Percentiles rank a stretch among this genome's conserved stretches.
Evolutionary conservation across 805 yeast species (phyloP).

Genomic region (Nakazawaea ambrosiae): DNA sequence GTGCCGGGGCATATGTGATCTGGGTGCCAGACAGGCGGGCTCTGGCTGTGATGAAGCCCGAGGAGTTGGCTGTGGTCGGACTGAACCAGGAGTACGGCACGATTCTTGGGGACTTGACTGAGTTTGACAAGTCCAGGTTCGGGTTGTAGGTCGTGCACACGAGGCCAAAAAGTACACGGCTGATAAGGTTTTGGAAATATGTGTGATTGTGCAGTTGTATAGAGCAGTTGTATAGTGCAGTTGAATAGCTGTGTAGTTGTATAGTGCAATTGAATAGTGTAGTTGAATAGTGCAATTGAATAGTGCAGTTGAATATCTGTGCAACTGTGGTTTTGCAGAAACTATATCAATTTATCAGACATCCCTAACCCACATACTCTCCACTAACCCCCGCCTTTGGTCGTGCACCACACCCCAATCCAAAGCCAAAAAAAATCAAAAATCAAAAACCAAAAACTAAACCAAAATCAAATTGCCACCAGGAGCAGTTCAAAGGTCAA

Average conservation of each 20-base stretch:
- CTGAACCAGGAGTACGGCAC: slow-evolving; percentile 41
- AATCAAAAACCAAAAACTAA: not conserved
- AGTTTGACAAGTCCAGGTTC: slow-evolving; percentile 44
- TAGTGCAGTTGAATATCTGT: no score
- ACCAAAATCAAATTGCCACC: slow-evolving; percentile 5
- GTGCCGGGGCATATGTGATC: slow-evolving; percentile 79
- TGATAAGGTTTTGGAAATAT: no score
- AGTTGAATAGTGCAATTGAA: no score
- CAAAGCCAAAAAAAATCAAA: not conserved
- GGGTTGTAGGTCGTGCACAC: slow-evolving; percentile 22
- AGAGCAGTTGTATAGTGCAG: no score
- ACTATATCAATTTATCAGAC: no score
- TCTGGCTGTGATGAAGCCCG: slow-evolving; percentile 41
- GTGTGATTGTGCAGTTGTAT: no score
- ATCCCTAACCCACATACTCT: no score
- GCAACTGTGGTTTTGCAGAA: no score
- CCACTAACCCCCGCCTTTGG: no score
- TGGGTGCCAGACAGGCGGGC: slow-evolving; percentile 93
- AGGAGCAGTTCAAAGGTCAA: no score
- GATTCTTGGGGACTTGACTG: slow-evolving; percentile 40
- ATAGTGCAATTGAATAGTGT: no score
- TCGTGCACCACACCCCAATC: not conserved
- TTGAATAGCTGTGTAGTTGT: no score
- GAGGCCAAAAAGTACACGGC: not conserved
- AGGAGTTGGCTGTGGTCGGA: slow-evolving; percentile 39